phyloP scores from a whole-genome alignment of 176 grass and related monocot species.

The Triticum timopheevii region DNA sequence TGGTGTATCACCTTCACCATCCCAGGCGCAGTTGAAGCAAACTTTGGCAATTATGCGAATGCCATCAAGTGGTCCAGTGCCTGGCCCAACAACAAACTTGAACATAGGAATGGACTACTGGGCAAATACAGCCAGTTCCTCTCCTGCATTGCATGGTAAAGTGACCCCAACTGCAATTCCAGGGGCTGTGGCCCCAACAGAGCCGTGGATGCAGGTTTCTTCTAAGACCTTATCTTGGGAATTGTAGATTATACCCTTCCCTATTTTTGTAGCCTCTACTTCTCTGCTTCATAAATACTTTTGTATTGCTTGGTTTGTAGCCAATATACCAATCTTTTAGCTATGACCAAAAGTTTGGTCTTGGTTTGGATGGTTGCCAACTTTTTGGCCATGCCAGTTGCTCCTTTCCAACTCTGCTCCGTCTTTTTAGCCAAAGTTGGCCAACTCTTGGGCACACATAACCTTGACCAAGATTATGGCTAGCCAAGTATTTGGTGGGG shows the following conservation, averaged over 20 bases:
- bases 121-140: constrained; percentile 51
- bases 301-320: not conserved
- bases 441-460: not conserved
- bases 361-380: not conserved
- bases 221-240: constrained; percentile 4
- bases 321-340: not conserved
- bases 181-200: constrained; percentile 50
- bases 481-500: not conserved
- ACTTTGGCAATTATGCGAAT: constrained; percentile 53
- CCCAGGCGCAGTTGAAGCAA: constrained; percentile 58
- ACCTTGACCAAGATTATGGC: not conserved
- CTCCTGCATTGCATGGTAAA: constrained; percentile 53
- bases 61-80: constrained; percentile 54
- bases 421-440: not conserved
- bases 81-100: constrained; percentile 72
- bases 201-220: constrained; percentile 85
- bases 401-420: not conserved
- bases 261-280: constrained; percentile 12
- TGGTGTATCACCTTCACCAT: constrained; percentile 45
- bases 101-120: constrained; percentile 93
- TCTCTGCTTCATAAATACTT: not conserved
- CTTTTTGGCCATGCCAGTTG: not conserved
- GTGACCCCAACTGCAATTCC: constrained; percentile 40
- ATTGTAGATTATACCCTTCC: not conserved
- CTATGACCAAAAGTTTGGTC: not conserved